phyloP scores from a whole-genome alignment of 345 rosid genomes.

The Arabidopsis suecica region DNA sequence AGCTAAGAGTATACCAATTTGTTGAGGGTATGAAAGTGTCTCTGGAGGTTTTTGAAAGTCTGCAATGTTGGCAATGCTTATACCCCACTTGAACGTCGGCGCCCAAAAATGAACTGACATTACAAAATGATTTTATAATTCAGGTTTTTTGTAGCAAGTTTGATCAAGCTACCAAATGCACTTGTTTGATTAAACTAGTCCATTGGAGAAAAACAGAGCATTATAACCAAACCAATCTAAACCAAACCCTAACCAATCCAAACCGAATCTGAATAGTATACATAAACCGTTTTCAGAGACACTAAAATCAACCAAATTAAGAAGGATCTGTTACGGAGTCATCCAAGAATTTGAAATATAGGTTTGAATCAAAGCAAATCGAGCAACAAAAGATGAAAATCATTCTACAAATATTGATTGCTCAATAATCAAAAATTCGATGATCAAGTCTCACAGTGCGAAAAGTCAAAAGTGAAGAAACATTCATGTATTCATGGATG shows the following conservation, averaged over 20 bases:
- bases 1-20: constrained; percentile 34
- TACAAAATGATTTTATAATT: not conserved
- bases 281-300: not conserved
- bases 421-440: not conserved
- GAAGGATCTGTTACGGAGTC: no score
- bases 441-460: constrained; percentile 17
- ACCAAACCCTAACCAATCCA: not conserved
- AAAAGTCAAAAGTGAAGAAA: no score
- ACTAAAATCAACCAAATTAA: no score
- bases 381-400: not conserved
- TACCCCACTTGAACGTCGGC: constrained; percentile 58
- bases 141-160: not conserved
- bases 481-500: no score
- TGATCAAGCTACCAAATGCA: not conserved
- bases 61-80: constrained; percentile 57
- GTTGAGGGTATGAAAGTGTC: constrained; percentile 56
- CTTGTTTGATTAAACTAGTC: not conserved
- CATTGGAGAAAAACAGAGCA: not conserved
- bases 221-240: not conserved
- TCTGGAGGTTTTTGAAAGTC: constrained; percentile 59
- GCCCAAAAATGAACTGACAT: constrained; percentile 75
- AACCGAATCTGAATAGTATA: not conserved
- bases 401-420: not conserved
- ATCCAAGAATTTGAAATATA: no score
- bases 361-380: not conserved